Percentiles rank a stretch among this genome's conserved stretches.
These are phyloP conservation scores for Avena eriantha DNA, from an alignment of 176 grass and related monocot genomes.

Conservation along the genomic window DNA sequence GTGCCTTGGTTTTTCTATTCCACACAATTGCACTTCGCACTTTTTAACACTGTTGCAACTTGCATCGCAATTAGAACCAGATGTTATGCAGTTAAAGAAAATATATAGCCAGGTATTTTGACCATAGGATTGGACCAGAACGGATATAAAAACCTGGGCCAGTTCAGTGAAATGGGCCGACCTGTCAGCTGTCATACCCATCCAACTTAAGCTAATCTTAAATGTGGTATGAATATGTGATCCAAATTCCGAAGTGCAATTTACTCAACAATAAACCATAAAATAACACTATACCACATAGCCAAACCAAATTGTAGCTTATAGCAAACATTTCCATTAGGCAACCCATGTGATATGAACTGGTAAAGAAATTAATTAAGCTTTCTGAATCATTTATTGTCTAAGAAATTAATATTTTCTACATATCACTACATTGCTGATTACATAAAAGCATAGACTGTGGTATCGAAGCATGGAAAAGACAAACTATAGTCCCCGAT, in stretches of 20 bases:
- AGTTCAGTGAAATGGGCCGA: neutral
- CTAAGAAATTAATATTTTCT: conserved; percentile 3
- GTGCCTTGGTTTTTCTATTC: conserved; percentile 11
- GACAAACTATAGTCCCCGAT: conserved; percentile 21
- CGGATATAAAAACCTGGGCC: neutral
- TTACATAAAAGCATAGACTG: conserved; percentile 16
- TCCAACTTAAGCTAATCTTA: neutral
- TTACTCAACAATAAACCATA: conserved; percentile 22
- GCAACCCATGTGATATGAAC: neutral
- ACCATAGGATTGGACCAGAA: neutral
- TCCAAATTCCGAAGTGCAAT: neutral
- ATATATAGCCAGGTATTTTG: neutral
- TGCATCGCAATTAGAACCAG: neutral
- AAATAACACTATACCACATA: neutral
- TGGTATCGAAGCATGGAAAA: neutral
- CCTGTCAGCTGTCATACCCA: neutral
- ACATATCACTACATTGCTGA: neutral
- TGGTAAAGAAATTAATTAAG: conserved; percentile 13
- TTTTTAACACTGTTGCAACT: conserved; percentile 12
- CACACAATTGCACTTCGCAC: conserved; percentile 1
- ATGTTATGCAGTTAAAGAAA: too few species aligned
- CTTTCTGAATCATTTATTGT: conserved; percentile 3
- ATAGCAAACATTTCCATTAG: conserved; percentile 13
- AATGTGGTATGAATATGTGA: conserved; percentile 21
- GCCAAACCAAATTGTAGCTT: conserved; percentile 20